Evolutionary conservation across 768 basidiomycete species (phyloP), one percentile per base, ranked within the genome.

Genomic region (Suillus americanus): DNA sequence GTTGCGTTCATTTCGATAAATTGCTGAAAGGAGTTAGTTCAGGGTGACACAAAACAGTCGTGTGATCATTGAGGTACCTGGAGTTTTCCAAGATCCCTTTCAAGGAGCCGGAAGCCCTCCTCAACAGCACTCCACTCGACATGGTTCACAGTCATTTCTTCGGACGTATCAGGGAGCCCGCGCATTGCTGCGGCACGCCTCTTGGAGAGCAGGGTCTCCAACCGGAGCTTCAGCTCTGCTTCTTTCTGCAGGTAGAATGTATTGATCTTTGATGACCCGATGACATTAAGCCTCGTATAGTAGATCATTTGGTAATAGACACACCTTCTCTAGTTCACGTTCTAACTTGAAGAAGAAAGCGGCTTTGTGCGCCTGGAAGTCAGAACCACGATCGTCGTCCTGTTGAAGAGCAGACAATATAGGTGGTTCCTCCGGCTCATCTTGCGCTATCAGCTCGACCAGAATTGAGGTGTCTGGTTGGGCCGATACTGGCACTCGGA

Each of bases 321-420:
- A 68, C 69, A 91, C 97, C 88, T 99, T 99, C 79, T 99, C 97
- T 25, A 99, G 81, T 77, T 99, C 97, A 25, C 97, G 86, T 75
- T 98, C 96, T 0, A 99, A 86, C 75, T 96, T 99, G 85, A 97
- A 99, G 82, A 99, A 99, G 82, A 99, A 99, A 1, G 95, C 94
- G 4, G 96, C 93, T 73, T 96, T 94, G 80, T 97, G 94, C 16
- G 95, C 94, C 72, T 91, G 93, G 70, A 98, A 95, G 72, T 93
- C 90, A 20, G 91, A 86, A 1, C 92, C 89, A 64, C 92, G 80
- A 69, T 89, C 90, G 37, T 85, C 84, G 72, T 92, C 89, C 70
- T 88, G 83, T 25, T 83, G 82, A 6, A 87, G 81, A 12, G 82
- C 78, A 41, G 89, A 81, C 67, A 90, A 84, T 68, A 91, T 82